Evolutionary conservation across 2,329 filamentous ascomycete genomes (phyloP), one percentile per base, ranked within the genome.

Genomic region (Aspergillus sp.): DNA sequence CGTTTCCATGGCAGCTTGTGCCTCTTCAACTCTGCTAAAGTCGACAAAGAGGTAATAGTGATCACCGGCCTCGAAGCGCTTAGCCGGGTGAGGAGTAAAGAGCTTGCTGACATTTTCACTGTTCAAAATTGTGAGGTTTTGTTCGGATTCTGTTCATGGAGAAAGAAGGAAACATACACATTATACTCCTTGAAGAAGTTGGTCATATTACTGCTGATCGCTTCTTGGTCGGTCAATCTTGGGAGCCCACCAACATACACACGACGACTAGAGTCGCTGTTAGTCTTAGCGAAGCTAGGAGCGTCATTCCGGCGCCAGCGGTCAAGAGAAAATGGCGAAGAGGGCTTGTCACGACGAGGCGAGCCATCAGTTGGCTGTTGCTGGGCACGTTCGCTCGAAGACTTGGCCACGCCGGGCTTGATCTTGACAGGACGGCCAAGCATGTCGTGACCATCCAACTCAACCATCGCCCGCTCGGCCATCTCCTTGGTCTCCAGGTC

Each of bases 31-130:
- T 5, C 71, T 77, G 38, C 67, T 68, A 44, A 85, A 75, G 53
- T 85, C 81, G n/a, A 85, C 78, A 46, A 85, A 85, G 53, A 79
- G 79, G 61, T 81, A 85, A 63, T 84, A 77, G 56, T 81, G 73
- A 49, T 79, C 75, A 28, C 78, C 79, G 0, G 71, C 67, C 33
- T 70, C 68, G n/a, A 68, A 61, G 27, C 67, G 69, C 45, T 73
- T 83, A 56, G 64, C 79, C 56, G 68, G 80, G 58, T 72, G 81
- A 49, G 74, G 79, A 37, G 74, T 83, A 70, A 78, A 84, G 36
- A 75, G 57, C 57, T 75, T 76, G 58, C 68, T 74, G 44, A 76
- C 66, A 40, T 68, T 69, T 52, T 70, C 64, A 48, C 67, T 70
- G 40, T 40, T 28, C n/a, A 19, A 35, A 19, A 19, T 19, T 19